Base-by-base conservation (phyloP, 2,329 filamentous ascomycete species). In the Aspergillus sp. region DNA sequence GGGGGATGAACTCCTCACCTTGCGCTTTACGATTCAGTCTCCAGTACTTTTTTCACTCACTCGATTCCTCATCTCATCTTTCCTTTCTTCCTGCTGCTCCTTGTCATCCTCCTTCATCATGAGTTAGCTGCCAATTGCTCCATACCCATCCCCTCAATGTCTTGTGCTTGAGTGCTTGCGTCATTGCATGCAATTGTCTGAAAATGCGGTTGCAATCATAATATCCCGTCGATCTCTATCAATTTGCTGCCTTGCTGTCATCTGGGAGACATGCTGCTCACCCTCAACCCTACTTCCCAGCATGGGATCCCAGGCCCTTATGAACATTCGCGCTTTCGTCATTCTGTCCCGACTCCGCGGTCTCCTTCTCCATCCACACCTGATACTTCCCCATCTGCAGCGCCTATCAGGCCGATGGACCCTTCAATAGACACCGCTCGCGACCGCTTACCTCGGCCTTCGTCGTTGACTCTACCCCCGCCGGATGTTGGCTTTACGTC, bases 391-490 rank as follows among this genome's bases (percentile, higher is more conserved):
- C 57, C 67, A 68, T 54, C 68, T 71, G 64, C 73, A 66, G 48
- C 65, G 64, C 66, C 69, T 61, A 59, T 64, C 25, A 63, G 58
- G 53, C 38, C 45, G 81, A 80, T 71, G 84, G 82, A 72, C 79
- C 83, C 79, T 64, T 76, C 76, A 69, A 91, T 91, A 89, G 88
- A 89, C 72, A 85, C 84, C 72, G 84, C 87, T 76, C 88, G 89
- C 77, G 86, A 89, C 77, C 87, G 86, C 70, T 80, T 91, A 80
- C 89, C 89, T 74, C 85, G 86, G 60, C 88, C 89, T 77, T 85
- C 86, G 71, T 85, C 85, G 74, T 86, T 90, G 84, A 83, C 84
- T 69, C 77, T 89, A 67, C 81, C 86, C 64, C 83, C 77, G 64
- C 76, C 68, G 6, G 72, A 74, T 54, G 61, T 68, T 30, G 65